Conservation (phyloP, 495 filamentous ascomycete genomes). For the Cladorrhinum samala region DNA sequence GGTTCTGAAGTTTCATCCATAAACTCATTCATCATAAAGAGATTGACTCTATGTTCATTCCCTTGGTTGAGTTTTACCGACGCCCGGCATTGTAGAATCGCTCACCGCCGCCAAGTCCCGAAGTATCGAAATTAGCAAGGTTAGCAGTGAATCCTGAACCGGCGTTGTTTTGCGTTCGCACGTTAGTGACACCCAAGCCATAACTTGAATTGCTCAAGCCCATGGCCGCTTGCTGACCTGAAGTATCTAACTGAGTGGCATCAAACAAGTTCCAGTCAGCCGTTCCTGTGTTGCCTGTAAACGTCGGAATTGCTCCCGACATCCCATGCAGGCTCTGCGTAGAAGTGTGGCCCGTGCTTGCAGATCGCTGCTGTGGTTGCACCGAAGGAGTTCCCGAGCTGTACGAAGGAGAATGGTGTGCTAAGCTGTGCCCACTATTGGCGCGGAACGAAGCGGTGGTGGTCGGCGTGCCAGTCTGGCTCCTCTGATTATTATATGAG, state of each 20-base stretch:
- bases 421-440: slow-evolving; percentile 26
- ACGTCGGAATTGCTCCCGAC: slow-evolving; percentile 17
- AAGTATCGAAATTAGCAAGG: slow-evolving; percentile 23
- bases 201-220: slow-evolving; percentile 19
- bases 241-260: slow-evolving; percentile 30
- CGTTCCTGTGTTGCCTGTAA: slow-evolving; percentile 12
- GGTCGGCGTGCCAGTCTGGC: slow-evolving; percentile 32
- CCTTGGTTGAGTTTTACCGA: slow-evolving; percentile 7
- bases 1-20: not conserved
- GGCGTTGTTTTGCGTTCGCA: slow-evolving; percentile 14
- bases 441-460: slow-evolving; percentile 29
- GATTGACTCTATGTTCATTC: not conserved
- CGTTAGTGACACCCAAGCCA: slow-evolving; percentile 10
- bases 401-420: slow-evolving; percentile 35
- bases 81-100: slow-evolving; percentile 20
- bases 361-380: slow-evolving; percentile 18
- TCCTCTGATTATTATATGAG: slow-evolving; percentile 35
- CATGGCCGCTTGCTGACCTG: slow-evolving; percentile 22
- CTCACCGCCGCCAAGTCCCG: slow-evolving; percentile 15
- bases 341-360: slow-evolving; percentile 16
- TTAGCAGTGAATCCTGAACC: slow-evolving; percentile 15
- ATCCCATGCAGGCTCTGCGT: slow-evolving; percentile 23
- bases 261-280: slow-evolving; percentile 36
- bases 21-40: not conserved
- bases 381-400: slow-evolving; percentile 9